Evolutionary conservation across 352 stramenopile genomes (phyloP).

Genomic region (Elongisporangium senticosum): DNA sequence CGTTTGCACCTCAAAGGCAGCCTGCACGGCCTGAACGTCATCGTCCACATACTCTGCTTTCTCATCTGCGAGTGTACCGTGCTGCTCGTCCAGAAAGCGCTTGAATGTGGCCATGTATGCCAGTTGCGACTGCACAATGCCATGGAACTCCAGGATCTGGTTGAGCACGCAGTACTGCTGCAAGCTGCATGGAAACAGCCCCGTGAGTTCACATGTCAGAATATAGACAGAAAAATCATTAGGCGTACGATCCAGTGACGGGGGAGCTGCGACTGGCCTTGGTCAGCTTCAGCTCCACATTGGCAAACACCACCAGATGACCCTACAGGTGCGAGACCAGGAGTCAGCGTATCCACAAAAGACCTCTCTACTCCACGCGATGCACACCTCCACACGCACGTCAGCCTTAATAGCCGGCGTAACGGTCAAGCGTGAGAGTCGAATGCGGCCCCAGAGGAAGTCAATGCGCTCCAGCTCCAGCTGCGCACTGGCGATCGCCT

Average conservation of each 20-base stretch:
- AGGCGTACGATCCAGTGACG: slow-evolving; percentile 43
- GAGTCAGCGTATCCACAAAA: slow-evolving; percentile 5
- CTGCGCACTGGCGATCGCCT: slow-evolving; percentile 37
- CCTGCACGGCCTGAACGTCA: slow-evolving; percentile 47
- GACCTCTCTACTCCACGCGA: slow-evolving; percentile 2
- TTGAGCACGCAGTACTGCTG: slow-evolving; percentile 81
- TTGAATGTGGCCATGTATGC: slow-evolving; percentile 40
- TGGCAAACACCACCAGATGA: slow-evolving; percentile 67
- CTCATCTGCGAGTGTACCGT: slow-evolving; percentile 30
- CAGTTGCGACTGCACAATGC: slow-evolving; percentile 55
- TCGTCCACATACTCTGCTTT: slow-evolving; percentile 13
- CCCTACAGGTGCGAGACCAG: slow-evolving; percentile 20
- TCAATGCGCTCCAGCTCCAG: slow-evolving; percentile 77
- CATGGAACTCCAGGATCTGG: slow-evolving; percentile 82
- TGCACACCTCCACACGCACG: slow-evolving; percentile 57
- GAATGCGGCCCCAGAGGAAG: slow-evolving; percentile 78
- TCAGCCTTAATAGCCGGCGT: slow-evolving; percentile 56
- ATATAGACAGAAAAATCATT: background rate
- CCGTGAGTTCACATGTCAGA: background rate
- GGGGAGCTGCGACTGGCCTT: slow-evolving; percentile 46
- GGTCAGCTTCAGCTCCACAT: slow-evolving; percentile 63
- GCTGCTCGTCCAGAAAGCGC: slow-evolving; percentile 38
- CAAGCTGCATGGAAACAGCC: slow-evolving; percentile 23
- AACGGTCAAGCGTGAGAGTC: slow-evolving; percentile 38
- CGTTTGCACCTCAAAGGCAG: slow-evolving; percentile 27